Base-by-base conservation (phyloP, 345 rosid genomes). In the Bruguiera gymnorhiza region DNA sequence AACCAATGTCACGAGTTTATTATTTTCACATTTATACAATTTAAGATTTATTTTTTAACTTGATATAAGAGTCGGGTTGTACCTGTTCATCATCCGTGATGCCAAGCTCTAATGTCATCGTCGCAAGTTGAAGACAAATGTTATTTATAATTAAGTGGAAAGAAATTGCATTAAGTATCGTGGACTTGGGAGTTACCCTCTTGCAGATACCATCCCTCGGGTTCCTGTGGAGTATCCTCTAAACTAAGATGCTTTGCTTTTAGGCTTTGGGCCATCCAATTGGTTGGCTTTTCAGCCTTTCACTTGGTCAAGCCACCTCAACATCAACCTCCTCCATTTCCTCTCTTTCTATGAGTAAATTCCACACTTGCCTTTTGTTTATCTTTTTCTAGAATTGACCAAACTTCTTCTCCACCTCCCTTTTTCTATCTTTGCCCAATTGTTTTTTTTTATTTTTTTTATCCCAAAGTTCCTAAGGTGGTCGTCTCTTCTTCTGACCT, bases 311-410 rank as follows among this genome's bases (percentile, higher is more conserved):
- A 78, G 63, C 74, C 63, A 67, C 29, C 62, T 21, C 27, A 21
- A 21, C 59, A 2, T 30, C 70, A 53, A 23, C 36, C 36, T 52
- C 32, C 58, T 13, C n/a, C 60, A n/a, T 31, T 30, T 26, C 37
- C 7, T 52, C 31, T 63, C 60, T 70, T 46, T 61, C 56, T 53
- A 30, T 48, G 72, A 65, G 69, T 64, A 75, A 75, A 75, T 59
- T 75, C 80, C 76, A 75, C 73, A 46, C 67, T 36, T 55, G 23
- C 68, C 71, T 73, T 62, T 72, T 62, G 9, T 31, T 63, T 21
- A 11, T 32, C 8, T 13, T 63, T 72, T 72, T 51, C 65, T 72
- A 57, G 70, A 71, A 65, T 71, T 75, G 80, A 78, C 78, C 75
- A 59, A 32, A 50, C 26, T 55, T 60, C 21, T 51, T 20, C 19